phyloP scores from a whole-genome alignment of 768 basidiomycete genomes.

The Serendipita vermifera region DNA sequence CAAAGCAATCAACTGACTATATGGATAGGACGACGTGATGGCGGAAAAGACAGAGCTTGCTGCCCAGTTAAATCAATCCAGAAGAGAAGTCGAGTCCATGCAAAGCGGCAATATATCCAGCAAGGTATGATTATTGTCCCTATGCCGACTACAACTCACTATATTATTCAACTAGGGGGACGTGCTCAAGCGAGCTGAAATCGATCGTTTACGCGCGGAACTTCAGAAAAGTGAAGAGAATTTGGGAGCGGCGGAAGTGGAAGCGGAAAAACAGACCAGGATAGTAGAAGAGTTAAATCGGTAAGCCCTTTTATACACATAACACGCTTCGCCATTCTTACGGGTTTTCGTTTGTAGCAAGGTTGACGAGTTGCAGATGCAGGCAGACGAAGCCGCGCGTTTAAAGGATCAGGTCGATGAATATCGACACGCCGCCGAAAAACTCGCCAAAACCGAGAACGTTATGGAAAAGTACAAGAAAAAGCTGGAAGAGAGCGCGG shows the following conservation, averaged over 20 bases:
- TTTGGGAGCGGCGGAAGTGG: constrained; percentile 65
- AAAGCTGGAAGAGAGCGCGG: constrained; percentile 90
- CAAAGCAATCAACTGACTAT: background rate
- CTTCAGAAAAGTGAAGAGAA: constrained; percentile 96
- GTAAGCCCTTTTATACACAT: constrained; percentile 8
- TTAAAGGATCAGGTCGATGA: constrained; percentile 94
- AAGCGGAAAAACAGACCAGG: constrained; percentile 63
- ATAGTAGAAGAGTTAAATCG: background rate
- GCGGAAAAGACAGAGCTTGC: constrained; percentile 70
- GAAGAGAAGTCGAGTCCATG: constrained; percentile 36
- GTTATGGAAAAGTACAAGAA: constrained; percentile 99
- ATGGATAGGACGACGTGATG: constrained; percentile 47
- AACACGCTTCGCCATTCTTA: no score
- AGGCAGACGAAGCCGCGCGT: constrained; percentile 62
- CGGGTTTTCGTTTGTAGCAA: no score
- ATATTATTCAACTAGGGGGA: constrained; percentile 38
- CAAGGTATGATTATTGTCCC: background rate
- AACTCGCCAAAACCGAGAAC: constrained; percentile 85
- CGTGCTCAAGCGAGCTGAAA: constrained; percentile 62
- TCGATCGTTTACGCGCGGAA: constrained; percentile 66
- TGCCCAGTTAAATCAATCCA: constrained; percentile 44
- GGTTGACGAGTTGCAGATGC: constrained; percentile 63
- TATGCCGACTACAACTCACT: background rate
- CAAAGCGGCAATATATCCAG: background rate
- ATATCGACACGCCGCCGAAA: constrained; percentile 89